These are phyloP conservation scores for Mitragyna speciosa DNA, from an alignment of 257 asterid genomes.

Conservation along the genomic window DNA sequence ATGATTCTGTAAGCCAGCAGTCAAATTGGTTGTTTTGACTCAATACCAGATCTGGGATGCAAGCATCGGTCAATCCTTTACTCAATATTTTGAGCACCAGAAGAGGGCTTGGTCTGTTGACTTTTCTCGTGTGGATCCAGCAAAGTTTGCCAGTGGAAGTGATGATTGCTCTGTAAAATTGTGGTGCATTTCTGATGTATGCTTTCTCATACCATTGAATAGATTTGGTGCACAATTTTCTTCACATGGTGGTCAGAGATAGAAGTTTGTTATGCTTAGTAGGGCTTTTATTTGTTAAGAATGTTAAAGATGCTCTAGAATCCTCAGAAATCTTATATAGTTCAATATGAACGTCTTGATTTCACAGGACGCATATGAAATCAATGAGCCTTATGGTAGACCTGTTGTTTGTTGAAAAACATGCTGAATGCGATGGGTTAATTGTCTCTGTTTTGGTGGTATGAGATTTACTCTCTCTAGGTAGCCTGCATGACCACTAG, in stretches of 20 bases:
- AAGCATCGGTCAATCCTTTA: conserved; percentile 57
- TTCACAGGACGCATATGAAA: background rate
- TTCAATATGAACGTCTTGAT: background rate
- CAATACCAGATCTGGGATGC: conserved; percentile 81
- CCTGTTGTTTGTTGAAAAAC: background rate
- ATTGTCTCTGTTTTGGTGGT: background rate
- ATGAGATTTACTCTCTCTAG: background rate
- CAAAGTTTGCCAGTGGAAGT: conserved; percentile 59
- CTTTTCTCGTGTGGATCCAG: conserved; percentile 55
- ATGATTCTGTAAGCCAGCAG: background rate
- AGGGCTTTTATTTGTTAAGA: background rate
- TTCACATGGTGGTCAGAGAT: background rate
- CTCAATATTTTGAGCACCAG: conserved; percentile 60
- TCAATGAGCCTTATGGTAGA: too few relatives aligned
- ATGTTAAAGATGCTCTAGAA: background rate
- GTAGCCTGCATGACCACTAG: background rate
- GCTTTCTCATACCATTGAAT: conserved; percentile 3
- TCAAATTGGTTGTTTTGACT: conserved; percentile 3
- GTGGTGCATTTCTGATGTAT: conserved; percentile 63
- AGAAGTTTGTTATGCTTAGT: background rate
- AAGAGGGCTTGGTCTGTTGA: conserved; percentile 75
- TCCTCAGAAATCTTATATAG: background rate
- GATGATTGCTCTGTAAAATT: conserved; percentile 61
- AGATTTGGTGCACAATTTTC: background rate
- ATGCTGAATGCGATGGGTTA: background rate